Base-by-base conservation (phyloP, 2,329 filamentous ascomycete genomes). In the Chaetomiaceae sp. region DNA sequence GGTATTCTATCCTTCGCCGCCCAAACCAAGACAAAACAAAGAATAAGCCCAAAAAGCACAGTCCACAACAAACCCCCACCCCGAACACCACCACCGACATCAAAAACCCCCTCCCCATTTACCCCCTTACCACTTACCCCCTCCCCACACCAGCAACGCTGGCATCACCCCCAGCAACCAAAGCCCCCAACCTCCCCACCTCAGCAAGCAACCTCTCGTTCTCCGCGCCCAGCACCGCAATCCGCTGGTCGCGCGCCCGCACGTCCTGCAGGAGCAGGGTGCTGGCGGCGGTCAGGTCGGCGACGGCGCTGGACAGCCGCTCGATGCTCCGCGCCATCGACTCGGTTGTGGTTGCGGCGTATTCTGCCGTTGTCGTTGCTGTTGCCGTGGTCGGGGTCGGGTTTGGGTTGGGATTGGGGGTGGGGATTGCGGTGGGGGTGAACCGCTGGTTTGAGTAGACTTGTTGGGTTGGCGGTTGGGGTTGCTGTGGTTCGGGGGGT, bases 281-380 rank as follows among this genome's bases (percentile, higher is more conserved):
- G 33, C 53, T 55, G 25, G 54, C 31, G 3, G 47, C 47, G 12
- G 50, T 40, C n/a, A 55, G 33, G 25, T 55, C 54, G 20, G 17
- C 37, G 7, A 55, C 35, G 4, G 45, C 20, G 10, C 16, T 35
- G 13, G 54, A 33, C n/a, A 55, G 33, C 9, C 54, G 39, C 21
- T 53, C 54, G 19, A 55, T 40, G 25, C 44, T 51, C 3, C 50
- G 34, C 10, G 47, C 50, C 35, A 55, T 41, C 6, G 50, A 17
- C 12, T 52, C 54, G n/a, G 34, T 37, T 13, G 45, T 42, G 14
- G 50, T 44, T 2, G 44, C 14, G 5, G 44, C 47, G 42, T 47
- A 49, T 5, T 47, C 21, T 30, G 34, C 9, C 30, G 44, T 10
- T 31, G n/a, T 14, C 20, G 17, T n/a, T 19, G 17, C 4, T 43